These are phyloP conservation scores for Coccinonectria pachysandricola DNA, from an alignment of 2,329 filamentous ascomycete species.

Conservation along the genomic window DNA sequence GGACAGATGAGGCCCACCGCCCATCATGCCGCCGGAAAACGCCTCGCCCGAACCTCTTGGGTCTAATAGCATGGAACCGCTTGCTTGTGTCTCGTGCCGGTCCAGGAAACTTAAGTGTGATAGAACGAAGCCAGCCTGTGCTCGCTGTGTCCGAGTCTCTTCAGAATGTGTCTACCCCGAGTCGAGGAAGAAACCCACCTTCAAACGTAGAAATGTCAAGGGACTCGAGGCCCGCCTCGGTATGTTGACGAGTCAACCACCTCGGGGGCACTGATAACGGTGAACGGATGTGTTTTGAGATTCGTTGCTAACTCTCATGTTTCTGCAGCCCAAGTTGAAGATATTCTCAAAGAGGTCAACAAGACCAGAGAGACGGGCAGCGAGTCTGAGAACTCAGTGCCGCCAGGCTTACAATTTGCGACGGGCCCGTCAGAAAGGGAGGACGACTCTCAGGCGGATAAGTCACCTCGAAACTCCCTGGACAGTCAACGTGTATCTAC, in stretches of 20 bases:
- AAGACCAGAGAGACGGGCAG: constrained; percentile 20
- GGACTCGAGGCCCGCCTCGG: constrained; percentile 79
- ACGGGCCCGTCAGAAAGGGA: constrained; percentile 2
- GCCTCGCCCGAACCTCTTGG: constrained; percentile 13
- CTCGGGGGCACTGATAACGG: too few species aligned
- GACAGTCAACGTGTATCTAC: too few species aligned
- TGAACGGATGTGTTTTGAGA: too few species aligned
- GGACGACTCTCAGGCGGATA: neutral
- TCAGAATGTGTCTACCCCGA: constrained; percentile 83
- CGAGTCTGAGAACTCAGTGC: constrained; percentile 11
- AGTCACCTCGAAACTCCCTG: too few species aligned
- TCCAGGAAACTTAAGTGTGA: constrained; percentile 84
- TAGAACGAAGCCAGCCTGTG: constrained; percentile 66
- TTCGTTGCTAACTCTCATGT: constrained; percentile 6
- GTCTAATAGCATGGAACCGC: constrained; percentile 29
- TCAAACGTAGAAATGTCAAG: constrained; percentile 83
- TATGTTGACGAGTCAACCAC: too few species aligned
- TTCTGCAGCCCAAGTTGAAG: constrained; percentile 66
- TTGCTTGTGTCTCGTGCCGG: constrained; percentile 77
- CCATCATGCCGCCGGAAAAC: constrained; percentile 13
- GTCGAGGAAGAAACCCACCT: constrained; percentile 76
- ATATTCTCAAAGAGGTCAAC: constrained; percentile 58
- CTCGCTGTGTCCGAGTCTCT: constrained; percentile 64
- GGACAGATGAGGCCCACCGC: constrained; percentile 9
- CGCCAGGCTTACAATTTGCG: constrained; percentile 6